phyloP scores from a whole-genome alignment of 2,329 filamentous ascomycete genomes.

The Celoporthe dispersa region DNA sequence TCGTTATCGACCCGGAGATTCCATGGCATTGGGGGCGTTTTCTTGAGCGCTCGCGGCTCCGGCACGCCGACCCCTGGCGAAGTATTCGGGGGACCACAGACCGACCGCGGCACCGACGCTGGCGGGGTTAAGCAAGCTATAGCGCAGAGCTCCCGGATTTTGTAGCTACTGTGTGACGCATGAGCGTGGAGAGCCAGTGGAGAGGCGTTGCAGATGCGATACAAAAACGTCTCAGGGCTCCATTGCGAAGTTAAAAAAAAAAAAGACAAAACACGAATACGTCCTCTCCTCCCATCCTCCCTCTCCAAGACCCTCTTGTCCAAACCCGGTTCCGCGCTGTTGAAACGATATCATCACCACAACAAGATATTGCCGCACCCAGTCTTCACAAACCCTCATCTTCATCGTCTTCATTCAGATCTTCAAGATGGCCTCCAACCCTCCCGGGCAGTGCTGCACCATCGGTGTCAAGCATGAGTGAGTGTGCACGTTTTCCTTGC shows the following conservation, averaged over 20 bases:
- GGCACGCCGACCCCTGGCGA: background rate
- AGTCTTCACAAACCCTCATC: background rate
- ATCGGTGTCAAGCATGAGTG: conserved; percentile 59
- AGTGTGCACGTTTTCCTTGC: conserved; percentile 35
- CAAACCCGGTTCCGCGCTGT: background rate
- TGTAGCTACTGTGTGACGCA: background rate
- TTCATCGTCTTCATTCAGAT: conserved; percentile 17
- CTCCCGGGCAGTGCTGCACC: conserved; percentile 57
- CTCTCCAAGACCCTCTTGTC: background rate
- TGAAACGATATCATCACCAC: background rate
- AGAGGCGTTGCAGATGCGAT: conserved; percentile 1
- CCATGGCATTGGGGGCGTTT: background rate
- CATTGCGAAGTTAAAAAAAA: background rate
- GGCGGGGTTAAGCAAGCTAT: conserved; percentile 7
- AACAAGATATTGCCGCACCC: background rate
- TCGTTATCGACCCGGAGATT: background rate
- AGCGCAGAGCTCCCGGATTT: background rate
- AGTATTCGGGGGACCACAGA: background rate
- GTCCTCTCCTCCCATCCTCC: background rate
- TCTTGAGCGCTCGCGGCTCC: background rate
- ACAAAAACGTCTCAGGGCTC: background rate
- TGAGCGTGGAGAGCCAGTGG: background rate
- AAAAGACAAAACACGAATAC: too few relatives aligned
- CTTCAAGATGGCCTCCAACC: conserved; percentile 56
- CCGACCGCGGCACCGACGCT: conserved; percentile 8